Percentiles rank a stretch among this genome's conserved stretches.
Evolutionary conservation across 2,329 filamentous ascomycete species (phyloP).

Genomic region (Fusarium annulatum): DNA sequence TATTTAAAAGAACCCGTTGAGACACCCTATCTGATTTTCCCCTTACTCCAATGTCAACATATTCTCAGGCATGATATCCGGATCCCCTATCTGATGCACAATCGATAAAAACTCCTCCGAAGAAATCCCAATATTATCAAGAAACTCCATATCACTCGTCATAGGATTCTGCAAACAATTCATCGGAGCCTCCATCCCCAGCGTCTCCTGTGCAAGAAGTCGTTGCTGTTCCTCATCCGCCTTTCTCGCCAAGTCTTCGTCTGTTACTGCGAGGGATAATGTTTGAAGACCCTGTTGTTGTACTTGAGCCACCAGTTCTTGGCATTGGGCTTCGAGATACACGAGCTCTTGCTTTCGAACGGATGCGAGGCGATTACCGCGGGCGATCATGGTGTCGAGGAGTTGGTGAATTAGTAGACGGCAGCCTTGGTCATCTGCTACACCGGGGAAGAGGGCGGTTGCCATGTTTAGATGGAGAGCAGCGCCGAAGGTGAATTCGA

Average conservation of each 20-base stretch:
- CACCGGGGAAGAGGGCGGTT: conserved; percentile 49
- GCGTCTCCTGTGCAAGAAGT: not conserved
- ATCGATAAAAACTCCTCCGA: conserved; percentile 53
- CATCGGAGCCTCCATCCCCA: conserved; percentile 2
- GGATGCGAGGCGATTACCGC: conserved; percentile 49
- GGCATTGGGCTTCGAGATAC: conserved; percentile 45
- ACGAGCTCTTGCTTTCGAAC: conserved; percentile 50
- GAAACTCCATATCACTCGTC: conserved; percentile 46
- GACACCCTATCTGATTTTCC: not conserved
- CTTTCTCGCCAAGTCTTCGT: conserved; percentile 14
- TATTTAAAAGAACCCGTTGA: rapidly evolving
- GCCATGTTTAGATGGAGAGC: conserved; percentile 53
- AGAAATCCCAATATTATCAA: conserved; percentile 53
- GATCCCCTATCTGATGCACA: conserved; percentile 50
- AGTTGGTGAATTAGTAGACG: conserved; percentile 43
- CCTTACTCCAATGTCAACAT: conserved; percentile 34
- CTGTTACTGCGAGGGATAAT: conserved; percentile 29
- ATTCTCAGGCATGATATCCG: conserved; percentile 35
- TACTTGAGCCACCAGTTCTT: conserved; percentile 41
- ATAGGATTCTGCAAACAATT: conserved; percentile 12
- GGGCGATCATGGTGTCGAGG: conserved; percentile 49
- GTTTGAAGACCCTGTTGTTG: conserved; percentile 45
- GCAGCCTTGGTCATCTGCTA: conserved; percentile 42
- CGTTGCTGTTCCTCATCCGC: conserved; percentile 7
- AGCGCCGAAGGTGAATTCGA: conserved; percentile 52